phyloP scores from a whole-genome alignment of 306 rosid species.

The Delonix regia region DNA sequence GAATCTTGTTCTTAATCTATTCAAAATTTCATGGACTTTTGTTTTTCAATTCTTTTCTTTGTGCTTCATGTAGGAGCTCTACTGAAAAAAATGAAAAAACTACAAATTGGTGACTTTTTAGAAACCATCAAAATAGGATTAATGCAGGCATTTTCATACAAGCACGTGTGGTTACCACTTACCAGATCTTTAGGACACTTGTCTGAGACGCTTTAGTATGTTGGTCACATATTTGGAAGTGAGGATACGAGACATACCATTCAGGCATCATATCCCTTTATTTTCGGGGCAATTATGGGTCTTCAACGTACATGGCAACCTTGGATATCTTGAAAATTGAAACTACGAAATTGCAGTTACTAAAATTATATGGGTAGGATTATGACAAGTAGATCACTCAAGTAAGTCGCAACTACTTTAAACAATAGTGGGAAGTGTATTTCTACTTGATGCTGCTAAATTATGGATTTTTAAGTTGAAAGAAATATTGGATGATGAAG shows the following conservation, averaged over 20 bases:
- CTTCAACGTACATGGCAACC: neutral
- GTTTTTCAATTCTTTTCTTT: slow-evolving; percentile 6
- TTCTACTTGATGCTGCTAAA: neutral
- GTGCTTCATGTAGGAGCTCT: neutral
- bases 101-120: neutral
- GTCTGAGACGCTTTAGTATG: neutral
- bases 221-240: neutral
- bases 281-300: neutral
- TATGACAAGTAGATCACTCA: neutral
- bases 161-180: neutral
- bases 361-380: neutral
- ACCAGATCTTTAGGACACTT: neutral
- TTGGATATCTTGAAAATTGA: neutral
- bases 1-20: slow-evolving; percentile 26
- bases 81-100: neutral
- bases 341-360: neutral
- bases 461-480: neutral
- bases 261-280: neutral
- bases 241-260: neutral
- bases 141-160: neutral
- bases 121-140: neutral
- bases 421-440: neutral
- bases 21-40: slow-evolving; percentile 13
- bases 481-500: neutral
- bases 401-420: neutral